Percentiles rank a stretch among this genome's conserved stretches.
phyloP scores from a whole-genome alignment of 345 rosid genomes.

The Eutrema yunnanense region DNA sequence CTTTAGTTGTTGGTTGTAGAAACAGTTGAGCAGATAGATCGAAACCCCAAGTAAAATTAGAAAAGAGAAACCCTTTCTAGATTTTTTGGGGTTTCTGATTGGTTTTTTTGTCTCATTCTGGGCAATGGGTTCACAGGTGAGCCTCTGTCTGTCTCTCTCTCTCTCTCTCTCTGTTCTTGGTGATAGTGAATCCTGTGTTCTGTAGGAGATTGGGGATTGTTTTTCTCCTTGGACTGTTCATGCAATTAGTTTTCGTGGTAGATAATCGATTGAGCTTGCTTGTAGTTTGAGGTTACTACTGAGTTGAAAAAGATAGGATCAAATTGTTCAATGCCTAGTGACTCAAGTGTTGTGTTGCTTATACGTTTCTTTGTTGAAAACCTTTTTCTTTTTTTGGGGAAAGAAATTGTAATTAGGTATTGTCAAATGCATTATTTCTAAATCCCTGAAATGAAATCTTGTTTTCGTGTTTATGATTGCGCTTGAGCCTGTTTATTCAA shows the following conservation, averaged over 20 bases:
- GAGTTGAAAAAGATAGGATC: not conserved
- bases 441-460: not conserved
- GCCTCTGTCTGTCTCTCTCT: too few species aligned
- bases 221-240: slow-evolving; percentile 2
- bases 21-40: slow-evolving; percentile 16
- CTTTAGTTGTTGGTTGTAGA: not conserved
- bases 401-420: not conserved
- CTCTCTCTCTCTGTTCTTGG: not conserved
- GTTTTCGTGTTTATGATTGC: not conserved
- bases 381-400: not conserved
- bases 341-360: not conserved
- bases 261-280: slow-evolving; percentile 1
- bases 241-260: slow-evolving; percentile 21
- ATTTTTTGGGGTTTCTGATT: not conserved
- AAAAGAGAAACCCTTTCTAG: not conserved
- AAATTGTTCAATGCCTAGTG: not conserved
- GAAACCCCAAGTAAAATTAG: not conserved
- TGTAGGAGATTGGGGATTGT: not conserved
- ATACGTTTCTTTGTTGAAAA: not conserved
- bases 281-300: not conserved
- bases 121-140: slow-evolving; percentile 16
- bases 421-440: not conserved
- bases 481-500: not conserved
- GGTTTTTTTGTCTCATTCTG: slow-evolving; percentile 9
- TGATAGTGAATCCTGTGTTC: slow-evolving; percentile 8